A percentile compares a stretch with the other conserved stretches of the same genome.
phyloP scores from a whole-genome alignment of 495 filamentous ascomycete species.

The Rusavskia elegans region DNA sequence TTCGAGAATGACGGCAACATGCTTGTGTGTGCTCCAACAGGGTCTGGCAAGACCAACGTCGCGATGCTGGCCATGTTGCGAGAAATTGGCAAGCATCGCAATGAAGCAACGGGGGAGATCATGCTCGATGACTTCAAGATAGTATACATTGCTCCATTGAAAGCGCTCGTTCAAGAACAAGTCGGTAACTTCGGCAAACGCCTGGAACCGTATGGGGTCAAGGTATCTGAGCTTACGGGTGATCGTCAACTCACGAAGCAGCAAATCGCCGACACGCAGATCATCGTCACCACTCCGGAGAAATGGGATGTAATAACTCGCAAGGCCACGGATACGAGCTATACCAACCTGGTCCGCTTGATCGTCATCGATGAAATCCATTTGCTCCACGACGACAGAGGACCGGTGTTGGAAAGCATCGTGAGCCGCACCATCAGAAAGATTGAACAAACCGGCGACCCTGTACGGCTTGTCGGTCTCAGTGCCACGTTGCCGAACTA shows the following conservation, averaged over 20 bases:
- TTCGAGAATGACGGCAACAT: constrained; percentile 95
- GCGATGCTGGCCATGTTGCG: constrained; percentile 93
- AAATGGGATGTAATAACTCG: constrained; percentile 99
- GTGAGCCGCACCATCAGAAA: constrained; percentile 86
- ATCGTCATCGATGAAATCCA: constrained; percentile 98
- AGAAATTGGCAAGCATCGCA: constrained; percentile 90
- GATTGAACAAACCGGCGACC: constrained; percentile 83
- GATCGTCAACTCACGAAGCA: constrained; percentile 98
- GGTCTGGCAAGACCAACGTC: constrained; percentile 97
- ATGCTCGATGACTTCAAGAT: constrained; percentile 95
- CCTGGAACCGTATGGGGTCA: constrained; percentile 79
- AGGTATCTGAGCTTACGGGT: constrained; percentile 84
- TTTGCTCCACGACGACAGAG: constrained; percentile 91
- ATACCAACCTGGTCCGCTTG: constrained; percentile 88
- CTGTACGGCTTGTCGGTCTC: constrained; percentile 78
- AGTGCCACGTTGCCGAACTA: constrained; percentile 96
- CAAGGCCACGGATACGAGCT: constrained; percentile 92
- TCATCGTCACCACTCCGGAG: constrained; percentile 97
- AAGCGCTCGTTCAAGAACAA: constrained; percentile 91
- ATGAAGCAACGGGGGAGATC: constrained; percentile 73
- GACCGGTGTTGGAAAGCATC: constrained; percentile 91
- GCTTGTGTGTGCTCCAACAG: constrained; percentile 93
- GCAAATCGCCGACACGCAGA: constrained; percentile 92
- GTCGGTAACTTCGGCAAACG: constrained; percentile 92
- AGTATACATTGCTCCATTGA: constrained; percentile 85